Evolutionary conservation across 495 filamentous ascomycete genomes (phyloP), one percentile per base, ranked within the genome.

Genomic region (Annulohypoxylon nitens): DNA sequence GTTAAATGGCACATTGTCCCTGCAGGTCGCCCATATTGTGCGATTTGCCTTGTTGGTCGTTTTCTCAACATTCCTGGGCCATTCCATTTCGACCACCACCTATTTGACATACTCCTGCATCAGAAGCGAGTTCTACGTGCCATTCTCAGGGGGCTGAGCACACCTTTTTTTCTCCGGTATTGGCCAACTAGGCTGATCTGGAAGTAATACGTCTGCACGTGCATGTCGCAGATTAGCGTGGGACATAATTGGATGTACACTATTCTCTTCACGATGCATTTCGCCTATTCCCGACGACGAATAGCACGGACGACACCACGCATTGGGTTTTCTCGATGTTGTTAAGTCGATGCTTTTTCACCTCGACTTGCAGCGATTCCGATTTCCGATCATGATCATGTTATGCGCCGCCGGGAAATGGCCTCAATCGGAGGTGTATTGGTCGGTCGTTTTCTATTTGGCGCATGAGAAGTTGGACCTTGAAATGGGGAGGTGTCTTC

Each of bases 81-180:
- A 26, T 41, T 61, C 39, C 41, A 34, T 60, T 57, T 30, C 64
- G 43, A 20, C 43, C 45, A 50, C 60, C 43, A 50, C 58, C 26
- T 60, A 64, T 70, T 64, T 23, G 67, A 45, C 58, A 50, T 67
- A 47, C 53, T 62, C 51, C 51, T 67, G 67, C 72, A 70, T 67
- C 23, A 64, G 58, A 43, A 47, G 30, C 50, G 23, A 67, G 51
- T 50, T 37, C 58, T 61, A 50, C 55, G 55, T 64, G 50, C 57
- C 61, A 63, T 70, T 70, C 41, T 67, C 51, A 37, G 67, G 53
- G 36, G 63, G 67, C 63, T 67, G 67, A 69, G 70, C 59, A 61
- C 67, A 71, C 45, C 48, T 41, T 10, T 64, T 67, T 68, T 71
- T 70, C 67, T 60, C 72, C 72, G 72, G 67, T 51, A 75, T 75